Percentiles rank a stretch among this genome's conserved stretches.
Evolutionary conservation across 1,284 basidiomycete species (phyloP).

Genomic region (Coriolopsis trogii): DNA sequence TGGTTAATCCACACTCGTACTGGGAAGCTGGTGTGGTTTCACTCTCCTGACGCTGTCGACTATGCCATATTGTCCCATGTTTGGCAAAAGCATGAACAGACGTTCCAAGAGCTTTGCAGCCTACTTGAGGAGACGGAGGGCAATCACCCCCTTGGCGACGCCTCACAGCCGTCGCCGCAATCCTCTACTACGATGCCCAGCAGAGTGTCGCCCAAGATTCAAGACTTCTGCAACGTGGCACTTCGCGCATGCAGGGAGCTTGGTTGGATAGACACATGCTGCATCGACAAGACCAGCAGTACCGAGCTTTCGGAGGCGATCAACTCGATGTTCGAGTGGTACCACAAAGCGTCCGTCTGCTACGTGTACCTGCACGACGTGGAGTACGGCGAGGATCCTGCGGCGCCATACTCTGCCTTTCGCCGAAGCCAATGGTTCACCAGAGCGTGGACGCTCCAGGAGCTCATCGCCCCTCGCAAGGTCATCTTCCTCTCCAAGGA

Average conservation of each 20-base stretch:
- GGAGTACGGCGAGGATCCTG: neutral
- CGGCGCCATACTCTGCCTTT: neutral
- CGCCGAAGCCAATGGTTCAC: neutral
- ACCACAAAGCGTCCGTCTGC: constrained; percentile 5
- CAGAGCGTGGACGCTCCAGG: constrained; percentile 3
- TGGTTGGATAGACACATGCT: constrained; percentile 13
- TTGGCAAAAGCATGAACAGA: constrained; percentile 5
- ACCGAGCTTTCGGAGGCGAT: constrained; percentile 7
- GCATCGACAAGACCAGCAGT: constrained; percentile 6
- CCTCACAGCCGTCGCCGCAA: neutral
- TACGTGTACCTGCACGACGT: constrained; percentile 9
- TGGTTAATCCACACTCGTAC: neutral
- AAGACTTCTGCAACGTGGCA: constrained; percentile 4
- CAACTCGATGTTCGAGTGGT: constrained; percentile 13
- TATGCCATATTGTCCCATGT: constrained; percentile 8
- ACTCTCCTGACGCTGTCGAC: neutral
- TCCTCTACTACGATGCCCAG: too few relatives aligned
- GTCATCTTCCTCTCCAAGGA: neutral
- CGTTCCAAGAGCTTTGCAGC: neutral
- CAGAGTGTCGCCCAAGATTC: neutral
- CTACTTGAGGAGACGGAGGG: neutral
- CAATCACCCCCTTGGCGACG: neutral
- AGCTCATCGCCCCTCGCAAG: constrained; percentile 3
- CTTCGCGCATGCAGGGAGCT: neutral
- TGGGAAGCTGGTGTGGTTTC: neutral